These are phyloP conservation scores for Primulina eburnea DNA, from an alignment of 257 asterid species.

Conservation along the genomic window DNA sequence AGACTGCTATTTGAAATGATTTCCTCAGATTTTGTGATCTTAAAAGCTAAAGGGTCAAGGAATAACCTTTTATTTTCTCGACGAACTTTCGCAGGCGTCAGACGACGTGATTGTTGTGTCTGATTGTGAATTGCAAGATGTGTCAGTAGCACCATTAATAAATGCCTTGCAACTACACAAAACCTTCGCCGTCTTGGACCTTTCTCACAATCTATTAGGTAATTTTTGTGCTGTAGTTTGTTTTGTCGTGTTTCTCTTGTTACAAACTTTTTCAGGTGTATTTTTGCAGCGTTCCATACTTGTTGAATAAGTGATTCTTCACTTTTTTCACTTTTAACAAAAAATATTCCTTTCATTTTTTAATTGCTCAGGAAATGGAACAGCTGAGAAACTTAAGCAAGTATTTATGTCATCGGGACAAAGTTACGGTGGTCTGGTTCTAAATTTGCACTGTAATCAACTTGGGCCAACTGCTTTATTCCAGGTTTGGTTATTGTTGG, in stretches of 20 bases:
- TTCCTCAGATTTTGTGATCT: slow-evolving; percentile 5
- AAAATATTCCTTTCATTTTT: slow-evolving; percentile 1
- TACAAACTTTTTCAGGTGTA: not conserved
- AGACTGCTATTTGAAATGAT: slow-evolving; percentile 2
- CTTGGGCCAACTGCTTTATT: slow-evolving; percentile 83
- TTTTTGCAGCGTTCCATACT: not conserved
- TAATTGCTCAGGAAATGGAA: slow-evolving; percentile 63
- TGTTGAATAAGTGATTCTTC: not conserved
- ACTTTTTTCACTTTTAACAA: not conserved
- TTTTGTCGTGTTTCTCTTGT: slow-evolving; percentile 16
- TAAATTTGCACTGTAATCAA: slow-evolving; percentile 79
- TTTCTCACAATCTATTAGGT: slow-evolving; percentile 95
- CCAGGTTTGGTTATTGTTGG: slow-evolving; percentile 39
- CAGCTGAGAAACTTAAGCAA: slow-evolving; percentile 71
- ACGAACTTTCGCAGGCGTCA: slow-evolving; percentile 56
- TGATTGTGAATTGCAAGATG: slow-evolving; percentile 79
- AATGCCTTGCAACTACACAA: slow-evolving; percentile 75
- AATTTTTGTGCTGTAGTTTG: slow-evolving; percentile 22
- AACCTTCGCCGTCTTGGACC: slow-evolving; percentile 72
- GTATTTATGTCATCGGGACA: slow-evolving; percentile 72
- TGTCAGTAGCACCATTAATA: slow-evolving; percentile 72
- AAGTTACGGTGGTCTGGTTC: slow-evolving; percentile 68
- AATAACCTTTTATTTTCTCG: slow-evolving; percentile 16
- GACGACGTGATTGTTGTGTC: slow-evolving; percentile 83
- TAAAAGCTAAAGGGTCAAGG: slow-evolving; percentile 13